These are phyloP conservation scores for Penicillium janthinellum DNA, from an alignment of 2,329 filamentous ascomycete genomes.

Conservation along the genomic window DNA sequence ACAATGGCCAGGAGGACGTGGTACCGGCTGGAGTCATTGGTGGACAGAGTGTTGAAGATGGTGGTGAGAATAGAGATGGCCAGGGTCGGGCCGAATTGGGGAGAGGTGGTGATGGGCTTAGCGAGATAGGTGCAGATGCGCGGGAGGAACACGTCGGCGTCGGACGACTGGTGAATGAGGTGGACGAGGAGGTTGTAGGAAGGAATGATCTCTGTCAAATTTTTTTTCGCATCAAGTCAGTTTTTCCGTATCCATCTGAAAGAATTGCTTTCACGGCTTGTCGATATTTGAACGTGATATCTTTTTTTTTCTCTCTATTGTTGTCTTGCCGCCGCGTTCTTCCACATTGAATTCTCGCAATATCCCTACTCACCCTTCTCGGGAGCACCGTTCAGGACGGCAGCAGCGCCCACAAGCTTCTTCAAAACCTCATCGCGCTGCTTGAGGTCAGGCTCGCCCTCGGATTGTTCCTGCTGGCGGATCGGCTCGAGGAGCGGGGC, in stretches of 20 bases:
- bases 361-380: conserved; percentile 67
- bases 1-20: conserved; percentile 90
- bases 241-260: conserved; percentile 9
- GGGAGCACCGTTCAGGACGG: conserved; percentile 76
- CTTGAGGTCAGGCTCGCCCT: conserved; percentile 57
- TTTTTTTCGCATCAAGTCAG: conserved; percentile 33
- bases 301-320: conserved; percentile 14
- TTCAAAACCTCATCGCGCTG: conserved; percentile 83
- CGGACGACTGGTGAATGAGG: conserved; percentile 82
- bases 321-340: conserved; percentile 13
- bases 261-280: conserved; percentile 11
- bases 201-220: conserved; percentile 74
- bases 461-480: conserved; percentile 56
- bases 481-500: conserved; percentile 65
- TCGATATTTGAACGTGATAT: conserved; percentile 8
- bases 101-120: conserved; percentile 82
- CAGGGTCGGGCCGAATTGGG: conserved; percentile 79
- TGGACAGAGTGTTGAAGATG: conserved; percentile 89
- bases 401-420: conserved; percentile 81
- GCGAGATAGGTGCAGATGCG: conserved; percentile 86
- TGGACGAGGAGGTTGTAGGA: conserved; percentile 97
- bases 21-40: conserved; percentile 77
- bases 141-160: conserved; percentile 82
- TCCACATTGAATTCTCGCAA: background rate
- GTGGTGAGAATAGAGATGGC: conserved; percentile 90